These are phyloP conservation scores for Claviceps purpurea DNA, from an alignment of 2,329 filamentous ascomycete species.

Conservation along the genomic window DNA sequence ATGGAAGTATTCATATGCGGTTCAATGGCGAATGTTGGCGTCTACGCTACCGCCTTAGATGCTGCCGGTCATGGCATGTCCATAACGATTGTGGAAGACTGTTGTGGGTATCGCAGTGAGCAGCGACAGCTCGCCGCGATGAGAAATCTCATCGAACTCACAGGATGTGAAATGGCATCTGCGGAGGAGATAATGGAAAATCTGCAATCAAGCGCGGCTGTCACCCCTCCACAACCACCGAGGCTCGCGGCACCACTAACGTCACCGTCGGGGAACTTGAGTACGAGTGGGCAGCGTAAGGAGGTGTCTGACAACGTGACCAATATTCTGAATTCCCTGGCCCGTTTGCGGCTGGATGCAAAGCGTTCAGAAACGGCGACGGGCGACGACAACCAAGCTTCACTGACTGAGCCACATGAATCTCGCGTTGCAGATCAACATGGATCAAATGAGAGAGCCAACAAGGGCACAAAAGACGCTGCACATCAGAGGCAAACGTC, in stretches of 20 bases:
- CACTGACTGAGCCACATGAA: constrained; percentile 7
- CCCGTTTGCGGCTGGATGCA: constrained; percentile 17
- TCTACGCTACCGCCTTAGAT: constrained; percentile 84
- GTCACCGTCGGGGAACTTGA: background rate
- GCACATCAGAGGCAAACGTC: background rate
- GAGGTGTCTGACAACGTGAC: constrained; percentile 7
- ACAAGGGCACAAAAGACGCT: background rate
- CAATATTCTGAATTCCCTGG: constrained; percentile 20
- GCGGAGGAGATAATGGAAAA: constrained; percentile 42
- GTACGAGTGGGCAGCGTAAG: background rate
- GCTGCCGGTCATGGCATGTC: constrained; percentile 75
- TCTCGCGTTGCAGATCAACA: constrained; percentile 6
- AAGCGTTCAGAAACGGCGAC: constrained; percentile 11
- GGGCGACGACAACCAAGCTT: background rate
- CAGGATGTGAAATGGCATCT: constrained; percentile 55
- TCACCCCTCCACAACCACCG: constrained; percentile 2
- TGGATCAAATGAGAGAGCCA: constrained; percentile 7
- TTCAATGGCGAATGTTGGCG: constrained; percentile 71
- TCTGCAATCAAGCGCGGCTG: constrained; percentile 9
- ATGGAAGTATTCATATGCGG: constrained; percentile 86
- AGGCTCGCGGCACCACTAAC: background rate
- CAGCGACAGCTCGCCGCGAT: constrained; percentile 58
- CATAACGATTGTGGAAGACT: constrained; percentile 82
- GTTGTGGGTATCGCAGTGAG: constrained; percentile 65
- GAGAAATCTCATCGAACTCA: constrained; percentile 56